phyloP scores from a whole-genome alignment of 1,284 basidiomycete species.

The Phenoliferia sp. region DNA sequence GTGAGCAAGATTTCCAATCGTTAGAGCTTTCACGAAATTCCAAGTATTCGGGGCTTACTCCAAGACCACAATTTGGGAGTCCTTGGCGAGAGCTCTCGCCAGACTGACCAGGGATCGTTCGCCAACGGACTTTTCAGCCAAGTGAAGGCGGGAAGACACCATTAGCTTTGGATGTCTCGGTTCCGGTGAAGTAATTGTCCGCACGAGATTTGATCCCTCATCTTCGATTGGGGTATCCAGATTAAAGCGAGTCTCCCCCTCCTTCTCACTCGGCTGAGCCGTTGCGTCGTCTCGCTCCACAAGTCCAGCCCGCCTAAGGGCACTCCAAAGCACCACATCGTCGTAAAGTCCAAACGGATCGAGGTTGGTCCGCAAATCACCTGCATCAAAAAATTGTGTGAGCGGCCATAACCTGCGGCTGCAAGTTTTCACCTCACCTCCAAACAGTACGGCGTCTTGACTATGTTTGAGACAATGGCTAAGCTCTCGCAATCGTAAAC shows the following conservation, averaged over 20 bases:
- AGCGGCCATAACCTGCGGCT: not conserved
- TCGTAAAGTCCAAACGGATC: slow-evolving; percentile 51
- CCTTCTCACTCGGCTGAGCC: not conserved
- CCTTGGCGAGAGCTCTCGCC: slow-evolving; percentile 72
- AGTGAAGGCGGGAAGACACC: too few species aligned
- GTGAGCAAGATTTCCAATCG: not conserved
- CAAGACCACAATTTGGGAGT: slow-evolving; percentile 67
- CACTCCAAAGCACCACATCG: slow-evolving; percentile 35
- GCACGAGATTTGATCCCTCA: slow-evolving; percentile 56
- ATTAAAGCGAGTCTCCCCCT: slow-evolving; percentile 49
- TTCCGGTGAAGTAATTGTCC: slow-evolving; percentile 40
- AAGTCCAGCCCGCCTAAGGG: slow-evolving; percentile 37
- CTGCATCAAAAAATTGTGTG: not conserved
- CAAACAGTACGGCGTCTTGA: not conserved
- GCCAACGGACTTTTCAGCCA: slow-evolving; percentile 62
- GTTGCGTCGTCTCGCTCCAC: slow-evolving; percentile 24
- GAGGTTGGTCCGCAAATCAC: slow-evolving; percentile 41
- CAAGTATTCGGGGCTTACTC: slow-evolving; percentile 57
- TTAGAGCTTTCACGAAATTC: slow-evolving; percentile 1
- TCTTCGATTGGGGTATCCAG: slow-evolving; percentile 52
- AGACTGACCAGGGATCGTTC: slow-evolving; percentile 73
- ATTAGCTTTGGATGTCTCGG: too few species aligned
- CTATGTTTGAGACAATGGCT: not conserved
- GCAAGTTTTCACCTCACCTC: not conserved
- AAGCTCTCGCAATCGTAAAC: not conserved